Percentiles rank a stretch among this genome's conserved stretches.
Conservation (phyloP, 805 yeast genomes). For the Monosporozyma aquatica region DNA sequence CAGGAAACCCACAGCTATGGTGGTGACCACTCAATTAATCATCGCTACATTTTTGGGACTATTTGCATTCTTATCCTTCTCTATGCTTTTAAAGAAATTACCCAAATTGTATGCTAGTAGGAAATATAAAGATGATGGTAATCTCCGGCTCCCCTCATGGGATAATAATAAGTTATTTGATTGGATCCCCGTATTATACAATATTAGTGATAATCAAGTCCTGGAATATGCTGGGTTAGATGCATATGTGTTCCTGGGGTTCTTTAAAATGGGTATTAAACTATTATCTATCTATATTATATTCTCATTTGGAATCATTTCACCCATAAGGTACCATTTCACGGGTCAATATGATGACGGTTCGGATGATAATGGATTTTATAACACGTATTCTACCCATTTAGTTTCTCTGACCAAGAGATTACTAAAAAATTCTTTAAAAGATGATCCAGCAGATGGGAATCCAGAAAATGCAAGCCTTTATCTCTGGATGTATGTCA, state of each 20-base stretch:
- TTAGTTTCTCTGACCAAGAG: too few species aligned
- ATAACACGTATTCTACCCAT: background rate
- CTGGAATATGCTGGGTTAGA: conserved; percentile 88
- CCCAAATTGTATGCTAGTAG: conserved; percentile 84
- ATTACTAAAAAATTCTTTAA: too few species aligned
- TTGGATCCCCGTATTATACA: conserved; percentile 65
- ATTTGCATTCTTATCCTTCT: conserved; percentile 58
- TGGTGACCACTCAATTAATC: conserved; percentile 67
- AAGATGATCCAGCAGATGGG: conserved; percentile 19
- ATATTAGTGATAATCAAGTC: conserved; percentile 63
- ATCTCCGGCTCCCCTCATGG: conserved; percentile 28
- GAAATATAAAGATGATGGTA: conserved; percentile 29
- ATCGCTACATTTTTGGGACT: conserved; percentile 64
- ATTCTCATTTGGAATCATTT: conserved; percentile 64
- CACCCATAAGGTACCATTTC: conserved; percentile 75
- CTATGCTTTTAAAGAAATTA: conserved; percentile 60
- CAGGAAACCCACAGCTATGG: conserved; percentile 37
- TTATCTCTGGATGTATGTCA: conserved; percentile 74
- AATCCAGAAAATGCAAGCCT: conserved; percentile 39
- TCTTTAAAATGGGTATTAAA: conserved; percentile 81
- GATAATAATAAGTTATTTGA: conserved; percentile 49
- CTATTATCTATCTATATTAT: conserved; percentile 54
- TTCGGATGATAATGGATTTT: conserved; percentile 29
- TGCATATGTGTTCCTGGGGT: conserved; percentile 84
- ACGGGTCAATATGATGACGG: conserved; percentile 73